Conservation (phyloP, 805 yeast genomes). For the Myxozyma kluyveri region DNA sequence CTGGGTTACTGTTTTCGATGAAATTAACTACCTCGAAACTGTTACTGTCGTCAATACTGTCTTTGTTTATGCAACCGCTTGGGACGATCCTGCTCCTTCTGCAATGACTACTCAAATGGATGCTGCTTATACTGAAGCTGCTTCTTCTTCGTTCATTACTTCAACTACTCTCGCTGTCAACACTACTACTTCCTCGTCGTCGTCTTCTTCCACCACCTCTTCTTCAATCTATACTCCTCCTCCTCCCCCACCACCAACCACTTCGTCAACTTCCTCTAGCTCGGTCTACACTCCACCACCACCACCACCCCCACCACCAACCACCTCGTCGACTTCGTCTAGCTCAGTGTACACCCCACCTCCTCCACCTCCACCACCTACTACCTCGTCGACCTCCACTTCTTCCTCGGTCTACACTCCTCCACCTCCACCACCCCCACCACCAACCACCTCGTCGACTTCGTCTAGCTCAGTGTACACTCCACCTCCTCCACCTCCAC, state of each 20-base stretch:
- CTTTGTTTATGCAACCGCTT: conserved; percentile 14
- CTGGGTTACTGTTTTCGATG: conserved; percentile 23
- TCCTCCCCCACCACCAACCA: conserved; percentile 2
- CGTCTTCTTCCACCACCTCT: conserved; percentile 5
- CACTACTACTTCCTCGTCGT: not conserved
- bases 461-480: conserved; percentile 9
- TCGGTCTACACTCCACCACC: conserved; percentile 6
- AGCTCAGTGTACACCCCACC: conserved; percentile 9
- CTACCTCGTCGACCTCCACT: conserved; percentile 15
- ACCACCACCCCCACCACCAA: conserved; percentile 8
- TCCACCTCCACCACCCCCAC: conserved; percentile 7
- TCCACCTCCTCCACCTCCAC: conserved; percentile 6
- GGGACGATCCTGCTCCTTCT: not conserved
- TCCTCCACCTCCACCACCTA: conserved; percentile 13
- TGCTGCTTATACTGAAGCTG: conserved; percentile 4
- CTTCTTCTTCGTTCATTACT: conserved; percentile 4
- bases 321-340: conserved; percentile 10
- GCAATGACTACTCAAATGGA: too few species aligned
- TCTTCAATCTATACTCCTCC: conserved; percentile 6
- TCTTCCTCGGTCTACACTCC: conserved; percentile 6
- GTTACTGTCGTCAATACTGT: conserved; percentile 21
- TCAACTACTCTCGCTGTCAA: not conserved
- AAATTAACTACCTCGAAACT: conserved; percentile 16
- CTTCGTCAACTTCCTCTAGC: conserved; percentile 7
- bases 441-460: conserved; percentile 16